Evolutionary conservation across 192 early-diverging fungal species (phyloP).

Genomic region (Coemansia sp.): DNA sequence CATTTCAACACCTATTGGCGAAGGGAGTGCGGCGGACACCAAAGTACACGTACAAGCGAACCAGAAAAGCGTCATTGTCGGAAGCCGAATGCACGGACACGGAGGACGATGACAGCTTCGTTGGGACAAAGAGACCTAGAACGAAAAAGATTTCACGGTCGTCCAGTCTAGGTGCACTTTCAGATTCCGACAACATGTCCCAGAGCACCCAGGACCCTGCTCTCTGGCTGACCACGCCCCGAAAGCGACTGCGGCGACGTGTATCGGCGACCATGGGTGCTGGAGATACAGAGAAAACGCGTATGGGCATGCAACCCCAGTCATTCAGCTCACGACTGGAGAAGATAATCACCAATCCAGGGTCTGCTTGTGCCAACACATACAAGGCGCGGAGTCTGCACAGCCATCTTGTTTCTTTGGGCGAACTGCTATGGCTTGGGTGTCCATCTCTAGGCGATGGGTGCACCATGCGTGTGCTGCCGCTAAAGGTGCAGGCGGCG

Average conservation of each 20-base stretch:
- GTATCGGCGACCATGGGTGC: background rate
- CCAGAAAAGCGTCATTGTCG: slow-evolving; percentile 8
- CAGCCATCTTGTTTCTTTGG: slow-evolving; percentile 40
- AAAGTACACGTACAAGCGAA: slow-evolving; percentile 49
- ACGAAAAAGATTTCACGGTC: slow-evolving; percentile 9
- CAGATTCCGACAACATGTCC: slow-evolving; percentile 26
- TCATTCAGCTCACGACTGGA: slow-evolving; percentile 44
- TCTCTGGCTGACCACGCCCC: slow-evolving; percentile 50
- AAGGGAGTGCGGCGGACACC: slow-evolving; percentile 13
- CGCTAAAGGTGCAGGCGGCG: slow-evolving; percentile 26
- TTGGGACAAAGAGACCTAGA: background rate
- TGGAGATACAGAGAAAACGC: slow-evolving; percentile 1
- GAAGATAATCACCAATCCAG: slow-evolving; percentile 24
- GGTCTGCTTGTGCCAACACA: slow-evolving; percentile 11
- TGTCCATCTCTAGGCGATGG: slow-evolving; percentile 9
- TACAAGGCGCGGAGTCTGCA: slow-evolving; percentile 34
- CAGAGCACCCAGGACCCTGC: slow-evolving; percentile 37
- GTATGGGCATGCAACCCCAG: slow-evolving; percentile 14
- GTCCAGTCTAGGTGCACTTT: slow-evolving; percentile 32
- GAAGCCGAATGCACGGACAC: slow-evolving; percentile 8
- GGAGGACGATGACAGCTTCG: background rate
- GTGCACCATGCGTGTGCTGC: slow-evolving; percentile 19
- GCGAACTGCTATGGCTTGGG: slow-evolving; percentile 48
- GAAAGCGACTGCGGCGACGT: slow-evolving; percentile 32
- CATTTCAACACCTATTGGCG: slow-evolving; percentile 23